Evolutionary conservation across 2,329 filamentous ascomycete species (phyloP), one percentile per base, ranked within the genome.

Genomic region (Colletotrichum cordylinicola): DNA sequence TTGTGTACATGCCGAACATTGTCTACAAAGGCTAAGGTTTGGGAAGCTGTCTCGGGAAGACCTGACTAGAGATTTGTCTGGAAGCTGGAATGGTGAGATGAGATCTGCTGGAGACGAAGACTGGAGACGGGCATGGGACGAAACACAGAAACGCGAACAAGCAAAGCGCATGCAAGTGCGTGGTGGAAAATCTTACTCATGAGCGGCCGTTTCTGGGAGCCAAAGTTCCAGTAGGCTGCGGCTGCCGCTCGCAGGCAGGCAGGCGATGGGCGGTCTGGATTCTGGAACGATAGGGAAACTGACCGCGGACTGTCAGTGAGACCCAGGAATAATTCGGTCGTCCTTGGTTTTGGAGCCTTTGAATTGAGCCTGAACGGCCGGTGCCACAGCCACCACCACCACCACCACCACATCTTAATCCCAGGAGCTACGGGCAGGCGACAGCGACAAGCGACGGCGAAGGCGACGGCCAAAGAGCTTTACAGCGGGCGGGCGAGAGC

Each of bases 361-460:
- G 56, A 39, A 39, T n/a, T 58, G 27, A n/a, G 18, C 39, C 67
- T 39, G 56, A 39, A 64, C n/a, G 58, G 67, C 43, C 15, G 35
- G 18, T 55, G 68, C 62, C 68, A 75, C 62, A 72, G 62, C 72
- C 72, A 74, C 67, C 68, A 75, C 62, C 24, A 74, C 67, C 68
- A 75, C 62, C 24, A 61, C 55, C n/a, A 61, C 55, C 56, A 31
- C 58, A 18, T 12, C 24, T 39, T 61, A 33, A 37, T 12, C 48
- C 18, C 12, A 61, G 29, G n/a, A 31, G 61, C 72, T 55, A 70
- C 16, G 39, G 31, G 10, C 16, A 21, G 24, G 58, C 67, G 55
- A 48, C 43, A 48, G 43, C 43, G 43, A 21, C 21, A 21, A 55
- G 68, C 61, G 67, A 43, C 7, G 55, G 71, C 71, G 9, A 70